Conservation (phyloP, 371 early-diverging fungal genomes). For the Umbelopsis sp. region DNA sequence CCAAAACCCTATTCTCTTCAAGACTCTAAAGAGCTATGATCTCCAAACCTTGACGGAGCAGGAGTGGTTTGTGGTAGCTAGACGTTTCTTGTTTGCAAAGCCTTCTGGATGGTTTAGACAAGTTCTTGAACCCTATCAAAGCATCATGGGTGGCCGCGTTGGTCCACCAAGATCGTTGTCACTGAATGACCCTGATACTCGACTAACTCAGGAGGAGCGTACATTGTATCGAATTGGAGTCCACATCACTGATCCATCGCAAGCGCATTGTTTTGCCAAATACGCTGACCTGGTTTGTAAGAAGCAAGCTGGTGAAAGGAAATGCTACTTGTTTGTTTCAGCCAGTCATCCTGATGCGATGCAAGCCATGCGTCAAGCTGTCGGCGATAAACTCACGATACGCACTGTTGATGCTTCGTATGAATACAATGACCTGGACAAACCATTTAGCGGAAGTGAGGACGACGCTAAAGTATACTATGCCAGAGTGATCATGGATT, state of each 20-base stretch:
- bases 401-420: neutral
- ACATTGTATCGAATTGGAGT: conserved; percentile 42
- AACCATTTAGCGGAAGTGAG: conserved; percentile 2
- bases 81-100: conserved; percentile 37
- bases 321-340: conserved; percentile 27
- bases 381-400: conserved; percentile 26
- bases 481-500: conserved; percentile 47
- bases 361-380: conserved; percentile 22
- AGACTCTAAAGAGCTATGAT: conserved; percentile 10
- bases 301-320: conserved; percentile 36
- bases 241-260: conserved; percentile 19
- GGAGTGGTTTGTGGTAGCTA: conserved; percentile 44
- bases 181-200: conserved; percentile 23
- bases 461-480: conserved; percentile 24
- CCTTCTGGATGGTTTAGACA: conserved; percentile 32
- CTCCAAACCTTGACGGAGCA: conserved; percentile 18
- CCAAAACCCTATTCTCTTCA: conserved; percentile 18
- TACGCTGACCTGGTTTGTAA: conserved; percentile 29
- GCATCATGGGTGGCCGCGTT: conserved; percentile 40
- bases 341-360: neutral
- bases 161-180: conserved; percentile 17
- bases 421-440: neutral
- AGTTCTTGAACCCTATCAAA: conserved; percentile 34
- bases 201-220: conserved; percentile 19
- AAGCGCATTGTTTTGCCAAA: conserved; percentile 27